Conservation (phyloP, 2,329 filamentous ascomycete species). For the Aureobasidium namibiae region DNA sequence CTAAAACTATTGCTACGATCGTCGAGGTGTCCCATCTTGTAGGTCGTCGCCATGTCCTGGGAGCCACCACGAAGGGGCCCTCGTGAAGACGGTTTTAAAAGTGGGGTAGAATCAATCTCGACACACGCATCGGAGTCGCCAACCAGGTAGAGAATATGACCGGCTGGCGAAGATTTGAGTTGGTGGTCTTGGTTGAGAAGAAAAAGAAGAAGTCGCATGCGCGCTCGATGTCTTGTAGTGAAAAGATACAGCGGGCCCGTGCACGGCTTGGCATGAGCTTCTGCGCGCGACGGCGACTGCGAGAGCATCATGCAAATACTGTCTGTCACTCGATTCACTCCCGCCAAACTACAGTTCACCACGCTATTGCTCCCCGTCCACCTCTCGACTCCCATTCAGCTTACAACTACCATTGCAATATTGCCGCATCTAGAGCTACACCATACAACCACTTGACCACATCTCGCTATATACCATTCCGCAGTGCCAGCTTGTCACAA, state of each 20-base stretch:
- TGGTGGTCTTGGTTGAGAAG: conserved; percentile 54
- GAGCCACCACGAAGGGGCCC: conserved; percentile 49
- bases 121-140: conserved; percentile 64
- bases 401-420: not conserved
- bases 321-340: not conserved
- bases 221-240: conserved; percentile 9
- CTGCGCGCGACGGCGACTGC: conserved; percentile 5
- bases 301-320: conserved; percentile 5
- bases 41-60: conserved; percentile 64
- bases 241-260: conserved; percentile 12
- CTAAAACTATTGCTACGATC: conserved; percentile 13
- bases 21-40: conserved; percentile 48
- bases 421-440: not conserved
- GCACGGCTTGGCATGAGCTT: conserved; percentile 11
- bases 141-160: conserved; percentile 49
- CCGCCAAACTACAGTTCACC: not conserved
- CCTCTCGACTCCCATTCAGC: not conserved
- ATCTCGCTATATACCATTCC: not conserved
- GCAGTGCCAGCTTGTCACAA: conserved; percentile 10
- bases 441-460: not conserved
- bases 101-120: conserved; percentile 57
- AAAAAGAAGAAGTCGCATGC: conserved; percentile 27
- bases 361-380: not conserved
- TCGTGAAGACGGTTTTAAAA: conserved; percentile 81
- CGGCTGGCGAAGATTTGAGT: conserved; percentile 67